Evolutionary conservation across 768 basidiomycete genomes (phyloP), one percentile per base, ranked within the genome.

Genomic region (Sarcomyxa edulis): DNA sequence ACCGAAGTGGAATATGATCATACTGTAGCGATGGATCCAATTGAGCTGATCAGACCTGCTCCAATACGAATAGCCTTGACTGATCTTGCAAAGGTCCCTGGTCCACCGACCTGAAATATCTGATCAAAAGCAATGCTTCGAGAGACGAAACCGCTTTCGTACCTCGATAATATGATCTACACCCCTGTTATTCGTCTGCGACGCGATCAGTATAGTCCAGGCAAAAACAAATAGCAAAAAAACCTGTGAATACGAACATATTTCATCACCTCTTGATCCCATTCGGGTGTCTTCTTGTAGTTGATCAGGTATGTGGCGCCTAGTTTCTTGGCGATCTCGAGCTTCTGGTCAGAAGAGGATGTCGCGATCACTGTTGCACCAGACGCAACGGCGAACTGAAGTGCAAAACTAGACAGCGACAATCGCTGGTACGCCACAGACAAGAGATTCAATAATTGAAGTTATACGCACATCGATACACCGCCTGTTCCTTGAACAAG

Each of bases 301-400:
- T 78, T 74, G 57, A 79, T 71, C 16, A 69, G 43, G 34, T 72
- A 56, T 14, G 61, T 60, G 14, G 57, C 63, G 16, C 74, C 70
- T 18, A 73, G 59, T 23, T 54, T 58, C 39, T 56, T 61, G 19
- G 60, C 71, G 10, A 58, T 32, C 37, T 60, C 47, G 24, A 74
- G 61, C 43, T 77, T 79, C 35, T 56, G 52, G 44, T 72, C 70
- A 1, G 70, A 71, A 0, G 71, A 74, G 1, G 72, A 74, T 1
- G 72, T 76, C 27, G 62, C 54, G 50, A 79, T 72, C 40, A 75
- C 69, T 3, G 54, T 63, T 3, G 71, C 72, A 15, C 73, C 73
- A 7, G 66, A 60, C 2, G 68, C 65, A 33, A 71, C 61, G 6
- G 75, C 74, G 37, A 78, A 49, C 58, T 76, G 69, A 3, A 62